Conservation (phyloP, 2,329 filamentous ascomycete genomes). For the Fusarium haematococcum region DNA sequence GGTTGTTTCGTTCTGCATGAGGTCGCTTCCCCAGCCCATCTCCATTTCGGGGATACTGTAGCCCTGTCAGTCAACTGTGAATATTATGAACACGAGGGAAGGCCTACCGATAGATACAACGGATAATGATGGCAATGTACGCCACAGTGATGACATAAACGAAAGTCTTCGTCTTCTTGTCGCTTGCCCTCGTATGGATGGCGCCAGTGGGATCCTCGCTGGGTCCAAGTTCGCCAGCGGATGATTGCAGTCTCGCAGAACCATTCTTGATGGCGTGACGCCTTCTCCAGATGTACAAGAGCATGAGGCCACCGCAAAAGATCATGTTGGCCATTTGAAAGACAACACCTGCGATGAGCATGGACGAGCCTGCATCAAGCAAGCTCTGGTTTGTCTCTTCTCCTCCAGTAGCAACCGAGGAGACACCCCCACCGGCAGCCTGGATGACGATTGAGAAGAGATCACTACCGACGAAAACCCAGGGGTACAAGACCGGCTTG, state of each 20-base stretch:
- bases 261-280: constrained; percentile 26
- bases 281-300: constrained; percentile 38
- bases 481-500: constrained; percentile 56
- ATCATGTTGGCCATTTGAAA: constrained; percentile 42
- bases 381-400: constrained; percentile 15
- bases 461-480: constrained; percentile 62
- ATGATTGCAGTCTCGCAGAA: background rate
- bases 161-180: constrained; percentile 34
- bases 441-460: constrained; percentile 50
- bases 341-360: constrained; percentile 39
- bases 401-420: constrained; percentile 25
- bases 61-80: background rate
- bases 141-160: constrained; percentile 20
- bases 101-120: constrained; percentile 35
- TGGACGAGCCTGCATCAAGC: constrained; percentile 25
- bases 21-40: constrained; percentile 36
- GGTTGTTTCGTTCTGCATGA: constrained; percentile 38
- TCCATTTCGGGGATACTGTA: constrained; percentile 35
- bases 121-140: constrained; percentile 32
- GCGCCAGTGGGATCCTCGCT: background rate
- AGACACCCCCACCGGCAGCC: constrained; percentile 36
- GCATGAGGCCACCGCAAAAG: constrained; percentile 38
- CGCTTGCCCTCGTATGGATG: constrained; percentile 14
- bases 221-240: background rate
- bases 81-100: fast-evolving